Percentiles rank a stretch among this genome's conserved stretches.
Evolutionary conservation across 352 stramenopile genomes (phyloP).

Genomic region (Globisporangium cederbergense): DNA sequence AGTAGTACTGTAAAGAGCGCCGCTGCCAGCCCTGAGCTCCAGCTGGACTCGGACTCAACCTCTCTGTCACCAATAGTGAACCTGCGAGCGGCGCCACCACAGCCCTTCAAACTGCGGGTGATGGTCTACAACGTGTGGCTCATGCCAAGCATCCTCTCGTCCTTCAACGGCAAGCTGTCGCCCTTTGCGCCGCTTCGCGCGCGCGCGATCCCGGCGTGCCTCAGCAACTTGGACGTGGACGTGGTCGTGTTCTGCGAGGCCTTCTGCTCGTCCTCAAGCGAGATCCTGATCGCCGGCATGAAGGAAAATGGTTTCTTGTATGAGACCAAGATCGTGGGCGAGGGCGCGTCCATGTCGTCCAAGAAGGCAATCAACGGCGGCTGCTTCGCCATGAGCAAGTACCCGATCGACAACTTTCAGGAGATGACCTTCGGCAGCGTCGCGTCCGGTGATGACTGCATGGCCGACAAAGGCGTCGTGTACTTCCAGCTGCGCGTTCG

Average conservation of each 20-base stretch:
- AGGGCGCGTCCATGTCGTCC: constrained; percentile 37
- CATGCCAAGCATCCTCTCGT: constrained; percentile 53
- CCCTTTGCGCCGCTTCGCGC: constrained; percentile 41
- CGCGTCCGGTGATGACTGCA: constrained; percentile 51
- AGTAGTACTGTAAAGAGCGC: not conserved
- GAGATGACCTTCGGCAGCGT: constrained; percentile 60
- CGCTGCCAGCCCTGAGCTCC: not conserved
- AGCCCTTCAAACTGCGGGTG: constrained; percentile 43
- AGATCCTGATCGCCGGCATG: constrained; percentile 56
- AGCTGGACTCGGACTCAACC: constrained; percentile 6
- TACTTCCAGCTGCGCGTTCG: constrained; percentile 50
- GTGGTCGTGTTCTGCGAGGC: constrained; percentile 75
- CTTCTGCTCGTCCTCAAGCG: constrained; percentile 43
- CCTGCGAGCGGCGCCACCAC: not conserved
- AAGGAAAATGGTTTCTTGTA: constrained; percentile 63
- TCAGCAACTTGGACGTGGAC: constrained; percentile 39
- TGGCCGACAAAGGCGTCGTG: constrained; percentile 61
- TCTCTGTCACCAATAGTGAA: not conserved
- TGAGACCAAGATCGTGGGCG: constrained; percentile 62
- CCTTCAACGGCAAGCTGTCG: constrained; percentile 62
- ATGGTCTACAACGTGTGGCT: constrained; percentile 80
- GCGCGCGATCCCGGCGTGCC: constrained; percentile 47
- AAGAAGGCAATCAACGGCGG: constrained; percentile 65
- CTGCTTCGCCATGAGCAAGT: constrained; percentile 69
- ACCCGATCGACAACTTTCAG: constrained; percentile 48